Base-by-base conservation (phyloP, 164 flowering plant genomes). In the Liriodendron chinense region DNA sequence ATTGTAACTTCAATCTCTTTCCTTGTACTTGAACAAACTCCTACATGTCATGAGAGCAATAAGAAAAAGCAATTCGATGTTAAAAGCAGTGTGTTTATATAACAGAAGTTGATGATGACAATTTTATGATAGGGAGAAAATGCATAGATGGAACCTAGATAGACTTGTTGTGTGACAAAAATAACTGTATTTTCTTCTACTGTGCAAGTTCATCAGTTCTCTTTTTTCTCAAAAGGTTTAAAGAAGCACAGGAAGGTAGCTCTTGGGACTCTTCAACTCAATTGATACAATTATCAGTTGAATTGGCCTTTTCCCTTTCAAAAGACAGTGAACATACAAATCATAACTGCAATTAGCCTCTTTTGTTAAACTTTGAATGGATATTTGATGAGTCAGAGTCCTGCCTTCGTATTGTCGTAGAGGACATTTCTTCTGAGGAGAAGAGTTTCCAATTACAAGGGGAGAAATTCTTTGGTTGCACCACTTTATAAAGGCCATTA, bases 11-110 rank as follows among this genome's bases (percentile, higher is more conserved):
- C 49, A 84, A 73, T 75, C 92, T 89, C 82, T 71, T 89, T 68
- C 98, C 98, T 90, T 96, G 98, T 53, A 88, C 85, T 81, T 80
- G 85, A 72, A 94, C 68, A 76, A 96, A 96, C 9, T 92, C 94
- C 98, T 94, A 74, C 78, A 82, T 49, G 69, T 20, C 65, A 68
- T 68, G 50, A 64, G 74, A 70, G 20, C 21, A 53, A 68, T 56
- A n/a, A 71, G 9, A 24, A 47, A 23, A 65, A 56, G 59, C 34
- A 12, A 4, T 7, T 50, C 18, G 47, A 69, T 22, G 20, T 66
- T 10, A 26, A 48, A 69, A 47, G 3, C 1, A 16, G 22, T 22
- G 28, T 61, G 16, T 61, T 61, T 61, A 61, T 34, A 43, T 68
- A 68, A 68, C 50, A 34, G 1, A 43, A 43, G 49, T 6, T 10